Percentiles rank a stretch among this genome's conserved stretches.
Conservation (phyloP, 768 basidiomycete genomes). For the Hebeloma cylindrosporum region DNA sequence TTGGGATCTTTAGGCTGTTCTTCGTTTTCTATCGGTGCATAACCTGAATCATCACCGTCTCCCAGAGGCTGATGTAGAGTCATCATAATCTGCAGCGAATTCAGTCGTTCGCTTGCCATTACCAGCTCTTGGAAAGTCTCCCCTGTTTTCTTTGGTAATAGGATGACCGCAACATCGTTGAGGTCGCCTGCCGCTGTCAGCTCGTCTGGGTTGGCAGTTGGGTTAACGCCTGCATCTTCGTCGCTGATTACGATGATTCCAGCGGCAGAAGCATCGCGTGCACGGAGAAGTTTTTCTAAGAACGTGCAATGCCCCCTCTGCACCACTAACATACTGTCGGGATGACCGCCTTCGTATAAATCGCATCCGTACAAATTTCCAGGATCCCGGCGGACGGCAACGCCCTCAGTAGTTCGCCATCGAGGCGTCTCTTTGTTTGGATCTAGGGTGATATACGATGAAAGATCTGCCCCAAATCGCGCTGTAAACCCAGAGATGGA, state of each 20-base stretch:
- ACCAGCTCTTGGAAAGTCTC: conserved; percentile 56
- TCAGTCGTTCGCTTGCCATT: conserved; percentile 45
- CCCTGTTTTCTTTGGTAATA: conserved; percentile 55
- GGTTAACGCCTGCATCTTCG: conserved; percentile 60
- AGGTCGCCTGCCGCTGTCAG: conserved; percentile 57
- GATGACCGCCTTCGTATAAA: conserved; percentile 49
- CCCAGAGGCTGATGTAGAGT: conserved; percentile 20
- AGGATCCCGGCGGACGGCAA: conserved; percentile 52
- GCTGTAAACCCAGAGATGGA: conserved; percentile 62
- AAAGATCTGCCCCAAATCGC: conserved; percentile 68
- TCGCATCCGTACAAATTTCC: conserved; percentile 60
- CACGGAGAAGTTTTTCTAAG: conserved; percentile 74
- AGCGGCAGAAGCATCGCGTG: conserved; percentile 66
- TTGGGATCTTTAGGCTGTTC: conserved; percentile 34
- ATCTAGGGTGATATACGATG: conserved; percentile 23
- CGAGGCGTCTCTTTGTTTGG: conserved; percentile 29
- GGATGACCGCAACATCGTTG: conserved; percentile 56
- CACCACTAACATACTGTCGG: conserved; percentile 58
- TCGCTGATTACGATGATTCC: conserved; percentile 78
- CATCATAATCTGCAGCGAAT: conserved; percentile 24
- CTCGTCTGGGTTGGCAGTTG: conserved; percentile 61
- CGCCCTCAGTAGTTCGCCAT: conserved; percentile 52
- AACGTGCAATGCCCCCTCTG: conserved; percentile 87
- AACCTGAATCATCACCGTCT: conserved; percentile 25
- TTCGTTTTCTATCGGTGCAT: conserved; percentile 22